Evolutionary conservation across 2,329 filamentous ascomycete genomes (phyloP).

Genomic region (Colletotrichum tropicale): DNA sequence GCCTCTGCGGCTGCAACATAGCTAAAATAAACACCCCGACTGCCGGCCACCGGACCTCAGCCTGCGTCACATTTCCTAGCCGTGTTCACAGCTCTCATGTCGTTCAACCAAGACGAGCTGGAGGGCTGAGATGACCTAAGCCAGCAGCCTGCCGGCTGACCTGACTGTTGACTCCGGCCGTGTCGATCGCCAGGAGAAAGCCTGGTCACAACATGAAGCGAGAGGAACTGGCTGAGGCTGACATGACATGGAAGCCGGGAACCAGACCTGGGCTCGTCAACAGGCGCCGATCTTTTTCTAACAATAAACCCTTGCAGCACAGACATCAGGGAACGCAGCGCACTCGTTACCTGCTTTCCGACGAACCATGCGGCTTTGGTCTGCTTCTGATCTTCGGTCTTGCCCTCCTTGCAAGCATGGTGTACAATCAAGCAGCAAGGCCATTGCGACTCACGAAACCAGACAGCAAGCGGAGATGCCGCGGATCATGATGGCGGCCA

Average conservation of each 20-base stretch:
- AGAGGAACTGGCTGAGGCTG: not conserved
- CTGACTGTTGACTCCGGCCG: not conserved
- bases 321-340: not conserved
- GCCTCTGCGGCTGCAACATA: conserved; percentile 3
- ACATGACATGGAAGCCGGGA: not conserved
- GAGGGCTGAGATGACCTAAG: not conserved
- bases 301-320: not conserved
- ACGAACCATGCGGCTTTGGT: not conserved
- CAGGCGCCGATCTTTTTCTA: not conserved
- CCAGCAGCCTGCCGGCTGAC: not conserved
- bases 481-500: not conserved
- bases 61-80: not conserved
- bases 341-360: not conserved
- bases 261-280: not conserved
- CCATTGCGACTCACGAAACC: not conserved
- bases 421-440: not conserved
- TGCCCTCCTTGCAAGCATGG: not conserved
- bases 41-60: not conserved
- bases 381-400: not conserved
- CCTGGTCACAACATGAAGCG: not conserved
- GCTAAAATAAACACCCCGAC: conserved; percentile 5
- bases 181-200: not conserved
- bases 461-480: not conserved
- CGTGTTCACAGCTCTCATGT: not conserved
- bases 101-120: not conserved